phyloP scores from a whole-genome alignment of 192 early-diverging fungal species.

The Backusella macrospora region DNA sequence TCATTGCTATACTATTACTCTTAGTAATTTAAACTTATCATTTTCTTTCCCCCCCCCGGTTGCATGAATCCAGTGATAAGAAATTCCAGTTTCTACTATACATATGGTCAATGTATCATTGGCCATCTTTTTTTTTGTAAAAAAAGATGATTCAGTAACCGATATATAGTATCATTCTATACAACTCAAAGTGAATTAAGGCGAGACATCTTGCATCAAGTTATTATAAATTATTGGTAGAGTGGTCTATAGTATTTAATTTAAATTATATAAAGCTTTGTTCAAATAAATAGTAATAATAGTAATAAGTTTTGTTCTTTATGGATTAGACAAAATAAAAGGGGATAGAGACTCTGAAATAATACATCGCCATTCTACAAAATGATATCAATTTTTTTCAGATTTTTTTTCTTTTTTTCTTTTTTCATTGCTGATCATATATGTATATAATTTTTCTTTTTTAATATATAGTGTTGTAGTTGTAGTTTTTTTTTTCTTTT shows the following conservation, averaged over 20 bases:
- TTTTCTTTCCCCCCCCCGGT: too few relatives aligned
- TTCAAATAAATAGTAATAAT: not conserved
- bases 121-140: too few relatives aligned
- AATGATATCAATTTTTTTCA: constrained; percentile 3
- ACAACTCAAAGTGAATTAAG: too few relatives aligned
- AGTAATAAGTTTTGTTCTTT: not conserved
- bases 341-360: not conserved
- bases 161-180: too few relatives aligned
- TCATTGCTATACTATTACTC: too few relatives aligned
- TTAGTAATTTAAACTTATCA: too few relatives aligned
- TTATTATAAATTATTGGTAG: not conserved
- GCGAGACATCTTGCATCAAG: not conserved
- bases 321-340: not conserved
- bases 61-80: too few relatives aligned
- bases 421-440: not conserved
- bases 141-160: too few relatives aligned
- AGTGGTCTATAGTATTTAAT: not conserved
- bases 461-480: too few relatives aligned
- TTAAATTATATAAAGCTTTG: not conserved
- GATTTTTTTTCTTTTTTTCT: not conserved
- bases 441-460: too few relatives aligned
- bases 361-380: constrained; percentile 6
- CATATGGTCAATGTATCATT: too few relatives aligned
- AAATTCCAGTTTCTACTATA: too few relatives aligned
- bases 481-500: not conserved